Evolutionary conservation across 2,329 filamentous ascomycete species (phyloP).

Genomic region (Fusarium burgessii): DNA sequence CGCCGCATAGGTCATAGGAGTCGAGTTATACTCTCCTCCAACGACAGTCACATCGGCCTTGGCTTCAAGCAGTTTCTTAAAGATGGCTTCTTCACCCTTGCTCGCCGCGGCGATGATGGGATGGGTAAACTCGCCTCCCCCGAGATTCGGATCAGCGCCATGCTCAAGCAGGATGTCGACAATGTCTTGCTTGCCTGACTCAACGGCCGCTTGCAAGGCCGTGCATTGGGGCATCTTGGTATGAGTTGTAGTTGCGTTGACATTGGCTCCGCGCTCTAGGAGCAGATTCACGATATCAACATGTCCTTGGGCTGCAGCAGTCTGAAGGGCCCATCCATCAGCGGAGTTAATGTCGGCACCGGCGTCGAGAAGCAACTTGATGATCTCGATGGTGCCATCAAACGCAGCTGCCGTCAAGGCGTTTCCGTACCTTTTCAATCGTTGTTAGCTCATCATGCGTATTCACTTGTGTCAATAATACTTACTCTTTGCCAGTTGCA

Average conservation of each 20-base stretch:
- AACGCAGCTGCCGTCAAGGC: constrained; percentile 53
- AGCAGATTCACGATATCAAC: constrained; percentile 52
- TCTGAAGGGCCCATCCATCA: constrained; percentile 54
- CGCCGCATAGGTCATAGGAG: constrained; percentile 55
- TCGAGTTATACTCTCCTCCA: constrained; percentile 50
- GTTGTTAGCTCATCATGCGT: background rate
- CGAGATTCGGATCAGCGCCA: constrained; percentile 53
- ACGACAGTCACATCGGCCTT: constrained; percentile 53
- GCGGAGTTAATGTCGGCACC: constrained; percentile 52
- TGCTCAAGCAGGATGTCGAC: constrained; percentile 54
- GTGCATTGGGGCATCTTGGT: constrained; percentile 50
- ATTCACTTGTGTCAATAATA: accelerated
- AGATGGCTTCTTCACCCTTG: constrained; percentile 51
- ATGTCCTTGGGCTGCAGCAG: constrained; percentile 52
- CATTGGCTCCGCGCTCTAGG: constrained; percentile 51
- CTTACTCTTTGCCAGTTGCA: constrained; percentile 54
- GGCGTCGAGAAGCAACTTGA: constrained; percentile 50
- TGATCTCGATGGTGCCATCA: constrained; percentile 49
- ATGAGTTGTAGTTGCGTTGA: constrained; percentile 49
- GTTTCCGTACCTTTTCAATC: constrained; percentile 35
- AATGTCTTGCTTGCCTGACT: constrained; percentile 51
- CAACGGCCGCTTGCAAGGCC: constrained; percentile 56
- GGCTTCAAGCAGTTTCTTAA: constrained; percentile 51
- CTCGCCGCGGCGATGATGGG: constrained; percentile 55
- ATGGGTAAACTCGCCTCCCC: constrained; percentile 49